Base-by-base conservation (phyloP, 1,284 basidiomycete species). In the Boletus sp. region DNA sequence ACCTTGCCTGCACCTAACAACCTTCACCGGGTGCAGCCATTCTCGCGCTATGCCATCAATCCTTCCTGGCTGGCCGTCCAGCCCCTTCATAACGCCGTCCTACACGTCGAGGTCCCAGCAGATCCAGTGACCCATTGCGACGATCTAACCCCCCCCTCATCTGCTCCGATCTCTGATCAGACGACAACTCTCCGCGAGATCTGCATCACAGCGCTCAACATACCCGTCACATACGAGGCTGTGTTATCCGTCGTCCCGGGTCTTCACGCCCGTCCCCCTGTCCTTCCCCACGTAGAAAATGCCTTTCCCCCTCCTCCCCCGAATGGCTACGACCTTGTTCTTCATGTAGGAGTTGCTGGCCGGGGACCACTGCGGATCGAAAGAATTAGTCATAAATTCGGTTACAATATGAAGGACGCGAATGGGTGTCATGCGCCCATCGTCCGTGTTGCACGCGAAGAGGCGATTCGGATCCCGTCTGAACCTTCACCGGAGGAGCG, bases 361-460 rank as follows among this genome's bases (percentile, higher is more conserved):
- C 72, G 80, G 12, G 86, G 85, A 0, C 74, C 77, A 0, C 64
- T 88, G 44, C 73, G 81, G 22, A 73, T 88, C 66, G 85, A 88
- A 62, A 73, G 77, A 52, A 62, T 79, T n/a, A 77, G 74, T 1
- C 86, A 88, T 61, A 86, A 84, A 60, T 69, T 77, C 26, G 83
- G 84, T 9, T 88, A 86, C 57, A 72, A 79, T 44, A 80, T 83
- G 77, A 83, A 82, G 61, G 85, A 88, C 55, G 80, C 76, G 13
- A 71, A 71, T 5, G 80, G 78, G 5, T 72, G 76, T 53, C 72
- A 78, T 44, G 82, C 84, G 0, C 77, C 82, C 17, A 52, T 72
- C 37, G 74, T 81, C 41, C 73, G 69, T 29, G 64, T 59, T 46
- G 62, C 50, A 12, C 52, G 60, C 32, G 67, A 69, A 9, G 64